Evolutionary conservation across 2,329 filamentous ascomycete species (phyloP).

Genomic region (Alternaria gaisen): DNA sequence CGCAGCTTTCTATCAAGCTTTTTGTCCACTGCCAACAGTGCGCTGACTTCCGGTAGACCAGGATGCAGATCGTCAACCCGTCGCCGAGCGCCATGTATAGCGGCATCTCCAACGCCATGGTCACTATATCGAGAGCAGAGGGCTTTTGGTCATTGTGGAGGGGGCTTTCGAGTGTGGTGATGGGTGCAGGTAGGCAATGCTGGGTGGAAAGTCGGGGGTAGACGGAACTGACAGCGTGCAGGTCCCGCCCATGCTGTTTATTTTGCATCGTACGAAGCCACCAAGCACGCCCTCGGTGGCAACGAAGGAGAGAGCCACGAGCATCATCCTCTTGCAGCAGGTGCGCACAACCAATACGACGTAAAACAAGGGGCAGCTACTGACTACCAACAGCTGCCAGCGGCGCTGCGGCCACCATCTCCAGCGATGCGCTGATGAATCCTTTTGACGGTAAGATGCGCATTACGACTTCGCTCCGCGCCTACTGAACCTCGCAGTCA

Average conservation of each 20-base stretch:
- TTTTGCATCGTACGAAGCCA: conserved; percentile 96
- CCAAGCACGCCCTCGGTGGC: conserved; percentile 95
- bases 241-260: conserved; percentile 97
- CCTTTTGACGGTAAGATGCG: conserved; percentile 86
- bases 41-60: conserved; percentile 70
- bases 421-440: conserved; percentile 98
- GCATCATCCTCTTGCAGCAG: conserved; percentile 92
- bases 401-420: conserved; percentile 93
- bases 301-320: conserved; percentile 85
- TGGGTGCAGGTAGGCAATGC: conserved; percentile 78
- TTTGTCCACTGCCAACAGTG: conserved; percentile 9
- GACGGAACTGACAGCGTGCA: conserved; percentile 54
- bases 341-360: conserved; percentile 58
- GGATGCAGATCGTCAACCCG: conserved; percentile 96
- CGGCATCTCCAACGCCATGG: conserved; percentile 89
- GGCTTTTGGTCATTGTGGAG: conserved; percentile 93
- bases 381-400: conserved; percentile 74
- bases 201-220: conserved; percentile 1
- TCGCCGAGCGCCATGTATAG: conserved; percentile 82
- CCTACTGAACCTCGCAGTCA: conserved; percentile 68
- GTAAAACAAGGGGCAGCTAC: conserved; percentile 23
- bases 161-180: conserved; percentile 93
- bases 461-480: background rate
- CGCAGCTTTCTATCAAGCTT: conserved; percentile 30
- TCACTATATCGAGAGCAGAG: conserved; percentile 89